A percentile compares a stretch with the other conserved stretches of the same genome.
Conservation (phyloP, 1,284 basidiomycete genomes). For the Pseudomicrostroma phylloplanum region DNA sequence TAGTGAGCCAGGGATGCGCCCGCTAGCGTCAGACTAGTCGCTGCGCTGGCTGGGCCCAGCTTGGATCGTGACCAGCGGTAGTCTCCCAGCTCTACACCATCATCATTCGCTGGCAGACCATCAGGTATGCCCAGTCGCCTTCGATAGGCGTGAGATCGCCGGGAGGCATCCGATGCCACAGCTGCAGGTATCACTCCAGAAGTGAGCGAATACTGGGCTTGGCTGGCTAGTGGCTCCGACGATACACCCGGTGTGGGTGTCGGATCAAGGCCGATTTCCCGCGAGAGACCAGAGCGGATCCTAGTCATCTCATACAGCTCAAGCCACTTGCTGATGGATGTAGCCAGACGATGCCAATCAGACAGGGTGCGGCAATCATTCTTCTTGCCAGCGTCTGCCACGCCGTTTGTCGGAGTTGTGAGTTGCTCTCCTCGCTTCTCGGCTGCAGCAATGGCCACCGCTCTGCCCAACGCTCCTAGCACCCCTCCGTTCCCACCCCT, state of each 20-base stretch:
- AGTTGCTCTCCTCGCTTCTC: constrained; percentile 26
- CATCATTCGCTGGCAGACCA: constrained; percentile 29
- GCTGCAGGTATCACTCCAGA: constrained; percentile 21
- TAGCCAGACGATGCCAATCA: constrained; percentile 35
- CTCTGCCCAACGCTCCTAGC: constrained; percentile 25
- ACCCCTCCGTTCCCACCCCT: no score
- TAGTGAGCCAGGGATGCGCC: constrained; percentile 29
- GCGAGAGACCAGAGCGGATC: constrained; percentile 30
- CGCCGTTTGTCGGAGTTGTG: constrained; percentile 12
- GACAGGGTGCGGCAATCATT: constrained; percentile 27
- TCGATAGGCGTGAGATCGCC: constrained; percentile 29
- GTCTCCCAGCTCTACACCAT: constrained; percentile 35
- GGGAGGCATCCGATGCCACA: constrained; percentile 31
- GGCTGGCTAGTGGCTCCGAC: neutral
- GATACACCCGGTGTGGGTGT: neutral
- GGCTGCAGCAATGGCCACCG: constrained; percentile 25
- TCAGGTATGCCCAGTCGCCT: constrained; percentile 38
- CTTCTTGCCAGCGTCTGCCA: constrained; percentile 5
- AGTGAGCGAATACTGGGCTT: constrained; percentile 6
- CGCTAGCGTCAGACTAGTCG: constrained; percentile 29
- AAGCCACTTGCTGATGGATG: constrained; percentile 39
- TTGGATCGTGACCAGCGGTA: constrained; percentile 41
- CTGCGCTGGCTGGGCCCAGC: constrained; percentile 31
- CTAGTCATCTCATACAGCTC: constrained; percentile 41
- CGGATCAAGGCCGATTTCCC: constrained; percentile 25